These are phyloP conservation scores for Lactarius sanguifluus DNA, from an alignment of 768 basidiomycete genomes.

Conservation along the genomic window DNA sequence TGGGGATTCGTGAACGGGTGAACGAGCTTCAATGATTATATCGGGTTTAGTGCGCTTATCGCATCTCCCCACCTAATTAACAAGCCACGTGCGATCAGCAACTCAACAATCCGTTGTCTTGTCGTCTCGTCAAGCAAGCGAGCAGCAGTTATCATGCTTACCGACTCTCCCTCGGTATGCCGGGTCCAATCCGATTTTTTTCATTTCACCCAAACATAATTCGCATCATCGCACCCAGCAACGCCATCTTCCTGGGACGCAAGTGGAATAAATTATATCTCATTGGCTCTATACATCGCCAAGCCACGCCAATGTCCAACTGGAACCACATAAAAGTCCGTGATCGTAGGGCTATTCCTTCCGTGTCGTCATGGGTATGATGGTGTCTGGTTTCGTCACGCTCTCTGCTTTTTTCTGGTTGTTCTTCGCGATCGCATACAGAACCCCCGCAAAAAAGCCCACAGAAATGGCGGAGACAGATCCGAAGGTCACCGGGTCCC, in stretches of 20 bases:
- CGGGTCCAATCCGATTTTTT: constrained; percentile 9
- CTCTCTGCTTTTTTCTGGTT: constrained; percentile 81
- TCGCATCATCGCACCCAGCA: constrained; percentile 14
- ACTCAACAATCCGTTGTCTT: background rate
- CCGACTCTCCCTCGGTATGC: constrained; percentile 1
- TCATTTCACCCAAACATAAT: constrained; percentile 3
- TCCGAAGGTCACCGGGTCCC: constrained; percentile 82
- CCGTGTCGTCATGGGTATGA: constrained; percentile 65
- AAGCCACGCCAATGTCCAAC: background rate
- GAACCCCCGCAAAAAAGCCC: constrained; percentile 88
- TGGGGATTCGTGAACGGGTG: background rate
- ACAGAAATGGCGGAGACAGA: constrained; percentile 84
- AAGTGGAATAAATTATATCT: constrained; percentile 19
- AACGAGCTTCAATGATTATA: background rate
- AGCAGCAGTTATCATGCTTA: constrained; percentile 9
- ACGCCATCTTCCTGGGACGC: background rate
- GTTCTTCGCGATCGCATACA: constrained; percentile 94
- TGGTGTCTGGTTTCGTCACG: constrained; percentile 47
- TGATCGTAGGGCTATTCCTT: constrained; percentile 32
- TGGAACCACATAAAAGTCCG: constrained; percentile 16
- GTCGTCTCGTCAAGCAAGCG: background rate
- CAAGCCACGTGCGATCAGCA: background rate
- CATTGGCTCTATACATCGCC: constrained; percentile 21
- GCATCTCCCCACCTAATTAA: background rate
- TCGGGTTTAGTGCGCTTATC: constrained; percentile 13